A percentile compares a stretch with the other conserved stretches of the same genome.
These are phyloP conservation scores for Erodium texanum DNA, from an alignment of 441 rosid species.

Conservation along the genomic window DNA sequence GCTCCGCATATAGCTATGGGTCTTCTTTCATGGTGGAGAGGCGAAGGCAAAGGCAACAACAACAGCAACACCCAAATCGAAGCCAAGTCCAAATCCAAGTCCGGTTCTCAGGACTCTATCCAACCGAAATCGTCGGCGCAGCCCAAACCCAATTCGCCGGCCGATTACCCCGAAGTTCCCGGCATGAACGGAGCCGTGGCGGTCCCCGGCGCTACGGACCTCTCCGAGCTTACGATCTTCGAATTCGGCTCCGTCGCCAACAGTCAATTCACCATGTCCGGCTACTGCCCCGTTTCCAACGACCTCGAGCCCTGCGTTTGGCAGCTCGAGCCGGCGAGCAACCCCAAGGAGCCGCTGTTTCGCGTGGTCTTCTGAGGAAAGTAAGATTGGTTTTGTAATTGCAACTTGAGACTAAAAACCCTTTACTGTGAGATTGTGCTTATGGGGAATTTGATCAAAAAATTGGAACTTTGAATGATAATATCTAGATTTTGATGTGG, in stretches of 20 bases:
- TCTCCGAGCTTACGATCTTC: neutral
- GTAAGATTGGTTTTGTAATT: no score
- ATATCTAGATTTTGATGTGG: neutral
- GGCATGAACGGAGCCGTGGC: slow-evolving; percentile 7
- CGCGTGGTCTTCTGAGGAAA: slow-evolving; percentile 3
- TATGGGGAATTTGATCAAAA: neutral
- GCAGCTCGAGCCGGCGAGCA: neutral
- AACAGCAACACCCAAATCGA: neutral
- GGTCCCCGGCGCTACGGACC: neutral
- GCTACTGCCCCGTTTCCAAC: slow-evolving; percentile 6
- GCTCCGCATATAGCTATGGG: neutral
- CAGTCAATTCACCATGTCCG: neutral
- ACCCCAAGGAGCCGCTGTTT: neutral
- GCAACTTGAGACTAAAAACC: neutral
- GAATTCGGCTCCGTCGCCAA: slow-evolving; percentile 2
- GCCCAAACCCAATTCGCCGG: neutral
- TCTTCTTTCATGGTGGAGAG: neutral
- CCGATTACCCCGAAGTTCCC: neutral
- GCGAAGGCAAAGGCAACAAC: neutral
- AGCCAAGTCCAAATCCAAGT: neutral
- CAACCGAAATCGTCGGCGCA: neutral
- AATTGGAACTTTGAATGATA: no score
- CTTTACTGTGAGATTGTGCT: neutral
- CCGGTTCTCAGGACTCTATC: neutral
- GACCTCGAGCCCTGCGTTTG: slow-evolving; percentile 5